phyloP scores from a whole-genome alignment of 2,329 filamentous ascomycete genomes.

The Penicillium griseofulvum region DNA sequence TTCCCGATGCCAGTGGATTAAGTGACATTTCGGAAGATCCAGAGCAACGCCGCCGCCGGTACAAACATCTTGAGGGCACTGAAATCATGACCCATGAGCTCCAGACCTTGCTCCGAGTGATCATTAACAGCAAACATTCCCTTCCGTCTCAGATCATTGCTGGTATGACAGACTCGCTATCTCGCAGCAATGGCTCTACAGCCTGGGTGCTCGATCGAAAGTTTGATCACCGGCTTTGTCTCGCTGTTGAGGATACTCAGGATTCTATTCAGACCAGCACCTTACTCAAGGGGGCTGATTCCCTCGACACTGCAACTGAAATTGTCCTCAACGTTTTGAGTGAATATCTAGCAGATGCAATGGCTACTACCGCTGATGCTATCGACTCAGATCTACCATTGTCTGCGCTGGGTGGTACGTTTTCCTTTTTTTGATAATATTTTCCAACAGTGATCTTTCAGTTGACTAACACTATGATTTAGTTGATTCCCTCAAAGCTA shows the following conservation, averaged over 20 bases:
- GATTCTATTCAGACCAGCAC: constrained; percentile 7
- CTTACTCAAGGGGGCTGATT: constrained; percentile 11
- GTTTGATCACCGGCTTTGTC: constrained; percentile 19
- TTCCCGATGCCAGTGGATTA: constrained; percentile 23
- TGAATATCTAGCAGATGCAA: constrained; percentile 21
- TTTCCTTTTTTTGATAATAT: neutral
- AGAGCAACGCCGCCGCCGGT: constrained; percentile 19
- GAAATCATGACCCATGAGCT: constrained; percentile 19
- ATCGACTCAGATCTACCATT: constrained; percentile 22
- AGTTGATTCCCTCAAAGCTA: constrained; percentile 25
- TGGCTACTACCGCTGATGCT: constrained; percentile 21
- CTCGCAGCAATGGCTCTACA: constrained; percentile 12
- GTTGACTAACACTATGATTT: constrained; percentile 3
- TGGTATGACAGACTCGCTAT: constrained; percentile 19
- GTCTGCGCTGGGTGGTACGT: constrained; percentile 22
- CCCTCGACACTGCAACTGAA: constrained; percentile 10
- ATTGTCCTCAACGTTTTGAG: constrained; percentile 14
- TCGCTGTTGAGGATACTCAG: constrained; percentile 5
- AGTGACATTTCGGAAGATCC: constrained; percentile 18
- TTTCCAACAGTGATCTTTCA: neutral
- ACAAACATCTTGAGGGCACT: constrained; percentile 21
- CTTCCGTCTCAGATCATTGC: constrained; percentile 20
- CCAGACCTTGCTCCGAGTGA: constrained; percentile 17
- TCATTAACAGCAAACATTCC: constrained; percentile 15
- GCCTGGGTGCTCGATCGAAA: constrained; percentile 22